phyloP scores from a whole-genome alignment of 805 yeast genomes.

The Nakazawaea anatomiae region DNA sequence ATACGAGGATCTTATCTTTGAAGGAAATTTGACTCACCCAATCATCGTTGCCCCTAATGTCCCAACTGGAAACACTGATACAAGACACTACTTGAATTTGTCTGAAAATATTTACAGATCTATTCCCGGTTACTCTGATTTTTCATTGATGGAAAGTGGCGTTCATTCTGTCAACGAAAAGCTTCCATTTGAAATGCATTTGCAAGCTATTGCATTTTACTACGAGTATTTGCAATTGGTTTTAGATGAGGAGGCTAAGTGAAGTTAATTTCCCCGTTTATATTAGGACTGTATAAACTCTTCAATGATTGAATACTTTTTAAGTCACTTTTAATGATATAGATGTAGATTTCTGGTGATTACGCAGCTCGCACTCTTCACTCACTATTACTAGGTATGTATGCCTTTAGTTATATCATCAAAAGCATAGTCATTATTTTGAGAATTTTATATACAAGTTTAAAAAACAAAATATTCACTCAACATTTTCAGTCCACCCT shows the following conservation, averaged over 20 bases:
- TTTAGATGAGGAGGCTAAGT: conserved; percentile 11
- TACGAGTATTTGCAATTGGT: conserved; percentile 36
- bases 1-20: conserved; percentile 43
- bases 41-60: conserved; percentile 39
- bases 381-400: too few relatives aligned
- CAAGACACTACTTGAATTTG: conserved; percentile 52
- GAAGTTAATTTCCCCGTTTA: background rate
- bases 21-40: conserved; percentile 14
- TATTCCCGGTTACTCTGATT: conserved; percentile 35
- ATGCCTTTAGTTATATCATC: too few relatives aligned
- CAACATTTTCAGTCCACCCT: conserved; percentile 27
- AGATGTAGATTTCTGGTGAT: too few relatives aligned
- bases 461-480: background rate
- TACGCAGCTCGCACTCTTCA: too few relatives aligned
- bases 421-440: background rate
- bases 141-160: conserved; percentile 20
- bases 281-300: too few relatives aligned
- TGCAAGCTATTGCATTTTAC: conserved; percentile 48
- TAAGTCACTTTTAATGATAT: too few relatives aligned
- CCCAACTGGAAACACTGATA: conserved; percentile 59
- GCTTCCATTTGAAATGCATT: conserved; percentile 43
- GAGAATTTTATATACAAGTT: background rate
- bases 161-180: conserved; percentile 62
- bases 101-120: conserved; percentile 51
- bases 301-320: too few relatives aligned